Evolutionary conservation across 768 basidiomycete genomes (phyloP), one percentile per base, ranked within the genome.

Genomic region (Kwoniella dendrophila): DNA sequence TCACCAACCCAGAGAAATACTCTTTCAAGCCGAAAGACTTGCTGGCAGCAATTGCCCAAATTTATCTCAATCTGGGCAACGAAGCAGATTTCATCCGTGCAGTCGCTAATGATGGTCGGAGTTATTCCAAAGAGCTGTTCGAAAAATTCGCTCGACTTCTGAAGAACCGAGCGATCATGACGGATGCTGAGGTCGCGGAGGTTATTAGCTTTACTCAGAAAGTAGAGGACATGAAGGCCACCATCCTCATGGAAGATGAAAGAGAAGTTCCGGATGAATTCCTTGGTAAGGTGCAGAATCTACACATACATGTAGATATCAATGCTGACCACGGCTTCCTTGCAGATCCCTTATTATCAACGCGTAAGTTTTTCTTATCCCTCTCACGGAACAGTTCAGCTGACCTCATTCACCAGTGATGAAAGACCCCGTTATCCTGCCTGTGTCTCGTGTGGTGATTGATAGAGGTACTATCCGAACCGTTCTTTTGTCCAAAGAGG

Each of bases 261-360:
- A 90, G 96, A 22, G 96, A 98, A 20, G 80, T 94, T 52, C 96
- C 96, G 0, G 96, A 99, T 43, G 95, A 99, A 76, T 98, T 89
- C 83, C 78, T 93, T 51, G 94, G 93, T 92, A 70, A 52, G 87
- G 72, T 45, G 53, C 45, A 27, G 1, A n/a, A 4, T 18, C 10
- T 11, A 8, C 38, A 16, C 11, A 22, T n/a, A 32, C 8, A 22
- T 18, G 36, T 29, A 22, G n/a, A n/a, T n/a, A n/a, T n/a, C n/a
- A n/a, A 61, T 29, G 53, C n/a, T 34, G 50, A 47, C 47, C 1
- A 27, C 33, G n/a, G 18, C 30, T 33, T 4, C 40, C 18, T 58
- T 52, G 38, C 40, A 45, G 68, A 64, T 38, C 45, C 60, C 14
- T 50, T 51, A 18, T 20, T 63, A 18, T 30, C 56, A n/a, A 61